phyloP scores from a whole-genome alignment of 2,329 filamentous ascomycete genomes.

The Diaporthe sp. region DNA sequence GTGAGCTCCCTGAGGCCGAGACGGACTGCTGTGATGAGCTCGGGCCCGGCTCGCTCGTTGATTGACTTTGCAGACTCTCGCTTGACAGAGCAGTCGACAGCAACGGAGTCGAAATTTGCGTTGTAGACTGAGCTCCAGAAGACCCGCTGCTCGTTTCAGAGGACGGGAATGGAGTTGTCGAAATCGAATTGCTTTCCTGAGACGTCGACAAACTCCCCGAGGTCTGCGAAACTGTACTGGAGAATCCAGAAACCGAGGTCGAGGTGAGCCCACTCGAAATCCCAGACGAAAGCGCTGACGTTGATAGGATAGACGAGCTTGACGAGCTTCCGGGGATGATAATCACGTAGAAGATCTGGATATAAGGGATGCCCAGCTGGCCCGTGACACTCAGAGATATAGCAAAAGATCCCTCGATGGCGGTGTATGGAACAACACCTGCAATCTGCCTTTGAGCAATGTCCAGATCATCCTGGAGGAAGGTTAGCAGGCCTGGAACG shows the following conservation, averaged over 20 bases:
- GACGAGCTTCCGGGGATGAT: background rate
- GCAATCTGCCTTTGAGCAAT: background rate
- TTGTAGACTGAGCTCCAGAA: background rate
- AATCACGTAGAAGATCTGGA: background rate
- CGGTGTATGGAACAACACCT: background rate
- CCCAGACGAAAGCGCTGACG: background rate
- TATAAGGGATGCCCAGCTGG: background rate
- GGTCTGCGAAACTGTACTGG: background rate
- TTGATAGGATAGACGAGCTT: background rate
- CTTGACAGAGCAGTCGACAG: background rate
- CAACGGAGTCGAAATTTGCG: background rate
- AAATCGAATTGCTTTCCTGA: background rate
- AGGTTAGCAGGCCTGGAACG: background rate
- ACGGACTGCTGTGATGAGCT: background rate
- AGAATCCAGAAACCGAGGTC: background rate
- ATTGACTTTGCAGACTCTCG: background rate
- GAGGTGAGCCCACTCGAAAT: background rate
- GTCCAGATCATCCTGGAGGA: constrained; percentile 3
- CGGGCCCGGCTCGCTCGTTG: background rate
- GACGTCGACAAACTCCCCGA: background rate
- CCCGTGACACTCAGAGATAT: background rate
- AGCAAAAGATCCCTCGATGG: background rate
- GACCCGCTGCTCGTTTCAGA: background rate
- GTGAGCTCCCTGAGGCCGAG: background rate
- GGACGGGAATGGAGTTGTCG: background rate